These are phyloP conservation scores for Vicia faba DNA, from an alignment of 306 rosid species.

Conservation along the genomic window DNA sequence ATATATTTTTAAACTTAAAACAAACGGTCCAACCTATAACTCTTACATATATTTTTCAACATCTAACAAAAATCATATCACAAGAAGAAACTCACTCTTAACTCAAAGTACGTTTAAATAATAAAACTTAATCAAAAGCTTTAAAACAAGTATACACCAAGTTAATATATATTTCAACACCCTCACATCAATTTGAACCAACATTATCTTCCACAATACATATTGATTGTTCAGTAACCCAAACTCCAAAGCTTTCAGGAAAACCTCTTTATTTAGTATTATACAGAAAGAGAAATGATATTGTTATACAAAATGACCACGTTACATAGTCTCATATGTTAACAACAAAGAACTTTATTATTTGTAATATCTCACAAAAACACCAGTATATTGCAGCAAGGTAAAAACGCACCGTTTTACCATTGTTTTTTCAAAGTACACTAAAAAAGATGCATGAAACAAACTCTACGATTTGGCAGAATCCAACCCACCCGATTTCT, in stretches of 20 bases:
- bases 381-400: neutral
- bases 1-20: too few relatives aligned
- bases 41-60: too few relatives aligned
- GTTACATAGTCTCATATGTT: neutral
- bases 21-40: too few relatives aligned
- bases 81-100: too few relatives aligned
- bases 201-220: neutral
- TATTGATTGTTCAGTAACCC: neutral
- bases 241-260: neutral
- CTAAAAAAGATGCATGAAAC: neutral
- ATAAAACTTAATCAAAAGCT: too few relatives aligned
- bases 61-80: too few relatives aligned
- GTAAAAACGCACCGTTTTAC: neutral
- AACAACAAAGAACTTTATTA: neutral
- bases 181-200: neutral
- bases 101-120: too few relatives aligned
- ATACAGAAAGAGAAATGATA: too few relatives aligned
- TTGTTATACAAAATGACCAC: neutral
- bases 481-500: constrained; percentile 33
- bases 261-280: neutral
- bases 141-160: too few relatives aligned
- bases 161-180: too few relatives aligned
- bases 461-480: constrained; percentile 10
- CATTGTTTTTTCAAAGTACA: too few relatives aligned
- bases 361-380: neutral